phyloP scores from a whole-genome alignment of 768 basidiomycete genomes.

The Pisolithus marmoratus region DNA sequence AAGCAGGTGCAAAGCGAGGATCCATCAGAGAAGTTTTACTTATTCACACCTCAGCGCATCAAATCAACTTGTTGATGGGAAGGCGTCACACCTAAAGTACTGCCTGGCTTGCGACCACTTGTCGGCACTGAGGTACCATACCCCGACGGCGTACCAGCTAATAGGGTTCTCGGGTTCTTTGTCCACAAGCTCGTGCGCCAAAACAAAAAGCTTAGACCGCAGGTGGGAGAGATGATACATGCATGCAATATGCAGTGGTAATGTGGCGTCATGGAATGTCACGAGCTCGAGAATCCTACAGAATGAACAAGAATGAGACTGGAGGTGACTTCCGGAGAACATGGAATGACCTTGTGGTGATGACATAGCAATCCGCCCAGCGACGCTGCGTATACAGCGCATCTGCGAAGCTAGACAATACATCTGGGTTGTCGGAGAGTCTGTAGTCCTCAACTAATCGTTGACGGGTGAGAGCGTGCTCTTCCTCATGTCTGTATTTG shows the following conservation, averaged over 20 bases:
- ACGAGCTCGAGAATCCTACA: slow-evolving; percentile 78
- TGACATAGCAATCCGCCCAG: slow-evolving; percentile 90
- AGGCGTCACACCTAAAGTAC: slow-evolving; percentile 80
- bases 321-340: not conserved
- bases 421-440: slow-evolving; percentile 88
- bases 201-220: slow-evolving; percentile 89
- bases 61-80: not conserved
- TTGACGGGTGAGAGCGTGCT: slow-evolving; percentile 75
- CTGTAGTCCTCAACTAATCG: slow-evolving; percentile 80
- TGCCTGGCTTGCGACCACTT: slow-evolving; percentile 91
- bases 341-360: slow-evolving; percentile 65
- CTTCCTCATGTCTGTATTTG: slow-evolving; percentile 80
- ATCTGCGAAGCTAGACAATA: slow-evolving; percentile 86
- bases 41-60: slow-evolving; percentile 5
- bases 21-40: slow-evolving; percentile 98
- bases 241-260: slow-evolving; percentile 94
- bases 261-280: slow-evolving; percentile 81
- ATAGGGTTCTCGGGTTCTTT: slow-evolving; percentile 88
- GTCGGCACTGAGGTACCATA: slow-evolving; percentile 86
- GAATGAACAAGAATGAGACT: not conserved
- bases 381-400: slow-evolving; percentile 82
- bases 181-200: slow-evolving; percentile 95
- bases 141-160: slow-evolving; percentile 98
- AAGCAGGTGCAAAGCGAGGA: slow-evolving; percentile 91
- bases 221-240: slow-evolving; percentile 94